Evolutionary conservation across 306 rosid genomes (phyloP), one percentile per base, ranked within the genome.

Genomic region (Herpetospermum pedunculosum): DNA sequence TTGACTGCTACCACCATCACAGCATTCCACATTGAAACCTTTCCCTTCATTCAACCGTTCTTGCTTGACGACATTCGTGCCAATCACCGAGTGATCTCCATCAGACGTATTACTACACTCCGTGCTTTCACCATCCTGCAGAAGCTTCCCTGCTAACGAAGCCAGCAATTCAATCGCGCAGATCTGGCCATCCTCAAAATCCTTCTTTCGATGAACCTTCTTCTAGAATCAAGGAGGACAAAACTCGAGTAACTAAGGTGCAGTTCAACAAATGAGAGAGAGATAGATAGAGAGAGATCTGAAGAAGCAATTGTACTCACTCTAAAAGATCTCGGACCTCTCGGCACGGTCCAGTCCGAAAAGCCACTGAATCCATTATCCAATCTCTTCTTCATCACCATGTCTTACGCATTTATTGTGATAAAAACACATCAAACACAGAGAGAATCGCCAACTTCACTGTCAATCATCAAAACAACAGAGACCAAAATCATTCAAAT

Each of bases 151-250:
- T 32, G 98, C 98, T 80, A 93, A 78, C 77, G 97, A 85, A 78
- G 97, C 97, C 82, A 93, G 73, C 52, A 93, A 75, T 79, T 93
- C 98, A 79, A 93, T 81, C 40, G 96, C 96, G 80, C 89, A 87
- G 72, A 76, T 80, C 73, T 77, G 81, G 73, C 82, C 85, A 43
- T 88, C 86, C 34, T 84, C 83, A 19, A 55, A 81, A 14, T 59
- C 65, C 5, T 85, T 86, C 90, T 84, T 81, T 72, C 59, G 77
- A n/a, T 83, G 75, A 73, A 80, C 80, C 86, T 90, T 80, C 81
- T 85, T 82, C 98, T 93, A 87, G 41, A 70, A 83, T 78, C 72
- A 87, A 78, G 44, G 11, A 80, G 47, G 34, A 43, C 82, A 76
- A 85, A 59, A 81, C 65, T 62, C 2, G 10, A 16, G 70, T 30